phyloP scores from a whole-genome alignment of 1,139 yeast genomes.

The Kodamaea plutei region DNA sequence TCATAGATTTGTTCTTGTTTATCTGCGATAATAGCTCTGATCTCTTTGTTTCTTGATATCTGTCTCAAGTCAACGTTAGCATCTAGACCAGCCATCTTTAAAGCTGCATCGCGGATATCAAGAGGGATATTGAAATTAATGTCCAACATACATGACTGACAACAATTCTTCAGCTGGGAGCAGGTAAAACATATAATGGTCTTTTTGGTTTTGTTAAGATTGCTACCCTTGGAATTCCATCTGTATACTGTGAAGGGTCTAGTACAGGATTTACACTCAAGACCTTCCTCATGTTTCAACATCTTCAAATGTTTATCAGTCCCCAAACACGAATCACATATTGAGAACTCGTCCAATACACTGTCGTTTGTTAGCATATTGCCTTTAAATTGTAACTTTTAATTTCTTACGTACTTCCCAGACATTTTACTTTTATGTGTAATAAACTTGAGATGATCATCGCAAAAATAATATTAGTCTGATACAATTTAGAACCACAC shows the following conservation, averaged over 20 bases:
- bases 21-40: slow-evolving; percentile 40
- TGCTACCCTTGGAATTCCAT: slow-evolving; percentile 51
- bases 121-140: slow-evolving; percentile 75
- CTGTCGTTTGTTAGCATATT: too few relatives aligned
- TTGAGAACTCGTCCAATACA: slow-evolving; percentile 24
- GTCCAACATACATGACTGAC: slow-evolving; percentile 86
- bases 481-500: too few relatives aligned
- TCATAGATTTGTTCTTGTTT: slow-evolving; percentile 24
- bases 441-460: neutral
- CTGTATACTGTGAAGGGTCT: slow-evolving; percentile 78
- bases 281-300: slow-evolving; percentile 71
- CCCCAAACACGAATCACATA: slow-evolving; percentile 76
- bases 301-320: slow-evolving; percentile 59
- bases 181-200: slow-evolving; percentile 74
- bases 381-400: neutral
- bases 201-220: slow-evolving; percentile 36
- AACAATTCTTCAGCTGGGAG: slow-evolving; percentile 73
- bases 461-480: too few relatives aligned
- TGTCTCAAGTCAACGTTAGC: slow-evolving; percentile 16
- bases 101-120: slow-evolving; percentile 74
- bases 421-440: slow-evolving; percentile 1
- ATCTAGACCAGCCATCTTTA: slow-evolving; percentile 65
- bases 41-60: slow-evolving; percentile 32
- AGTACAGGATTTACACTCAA: slow-evolving; percentile 75
- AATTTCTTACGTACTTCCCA: slow-evolving; percentile 1